Base-by-base conservation (phyloP, 148 eudicot genomes). In the Simmondsia chinensis region DNA sequence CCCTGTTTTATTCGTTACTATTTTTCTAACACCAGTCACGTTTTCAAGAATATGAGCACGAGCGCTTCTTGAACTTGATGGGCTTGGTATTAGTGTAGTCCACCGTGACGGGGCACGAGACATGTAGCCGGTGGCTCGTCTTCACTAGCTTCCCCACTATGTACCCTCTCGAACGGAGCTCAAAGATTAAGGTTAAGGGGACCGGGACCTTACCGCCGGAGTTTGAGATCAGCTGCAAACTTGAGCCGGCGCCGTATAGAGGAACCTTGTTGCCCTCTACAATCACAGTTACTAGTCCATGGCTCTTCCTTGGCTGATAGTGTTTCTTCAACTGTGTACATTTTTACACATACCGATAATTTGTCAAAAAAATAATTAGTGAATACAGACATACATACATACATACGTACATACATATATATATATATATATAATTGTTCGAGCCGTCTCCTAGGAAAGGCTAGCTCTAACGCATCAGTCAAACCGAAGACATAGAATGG, bases 141-240 rank as follows among this genome's bases (percentile, higher is more conserved):
- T 43, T 79, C 17, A 93, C 99, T 38, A 93, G 58, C 40, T 79
- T 86, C 35, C 99, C 99, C 1, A 93, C 96, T 25, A 93, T 81
- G 48, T 93, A 54, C 2, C 94, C 88, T 11, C 54, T 56, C 3
- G 95, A 59, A 34, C 34, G 68, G 11, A 82, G 28, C 27, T 77
- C 75, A 42, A 77, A 66, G 52, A 77, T 52, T 13, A 93, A 54
- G 1, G 47, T 69, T 48, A 86, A 69, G 15, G 99, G 94, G 22
- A 82, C 72, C 25, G 46, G 43, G 31, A 67, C 63, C 3, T 6
- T 54, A 25, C 61, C 61, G 2, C 39, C 61, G 6, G 33, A 35
- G n/a, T 21, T 55, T 1, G 80, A 52, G 5, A 54, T 66, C 10
- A n/a, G n/a, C n/a, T 52, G 61, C 33, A 82, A 57, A 31, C 39